phyloP scores from a whole-genome alignment of 306 rosid species.

The Cercis canadensis region DNA sequence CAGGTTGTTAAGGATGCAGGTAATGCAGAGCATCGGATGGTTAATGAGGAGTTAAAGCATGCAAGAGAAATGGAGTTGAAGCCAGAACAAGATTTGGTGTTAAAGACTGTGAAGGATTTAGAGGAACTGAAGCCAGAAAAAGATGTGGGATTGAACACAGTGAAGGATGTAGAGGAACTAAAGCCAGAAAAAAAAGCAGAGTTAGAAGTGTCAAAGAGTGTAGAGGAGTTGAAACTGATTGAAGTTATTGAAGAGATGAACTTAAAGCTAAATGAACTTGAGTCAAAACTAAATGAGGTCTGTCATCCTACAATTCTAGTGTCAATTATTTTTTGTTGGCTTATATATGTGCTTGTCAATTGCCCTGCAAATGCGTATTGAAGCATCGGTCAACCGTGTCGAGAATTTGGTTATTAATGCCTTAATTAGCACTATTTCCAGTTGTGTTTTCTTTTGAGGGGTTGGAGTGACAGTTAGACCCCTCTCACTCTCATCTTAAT shows the following conservation, averaged over 20 bases:
- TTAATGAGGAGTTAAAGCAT: constrained; percentile 32
- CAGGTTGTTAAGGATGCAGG: constrained; percentile 35
- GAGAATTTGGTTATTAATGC: constrained; percentile 32
- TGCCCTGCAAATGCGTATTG: constrained; percentile 22
- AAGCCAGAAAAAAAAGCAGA: constrained; percentile 35
- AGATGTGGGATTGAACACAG: constrained; percentile 35
- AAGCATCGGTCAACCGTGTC: constrained; percentile 25
- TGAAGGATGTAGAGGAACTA: constrained; percentile 30
- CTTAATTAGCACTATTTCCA: background rate
- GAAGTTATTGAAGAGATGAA: constrained; percentile 80
- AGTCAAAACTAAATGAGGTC: constrained; percentile 84
- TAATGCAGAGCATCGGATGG: constrained; percentile 30
- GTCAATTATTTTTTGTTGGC: constrained; percentile 15
- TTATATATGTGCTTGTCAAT: constrained; percentile 8
- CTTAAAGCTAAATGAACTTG: constrained; percentile 67
- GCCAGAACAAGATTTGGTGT: background rate
- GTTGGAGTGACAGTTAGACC: too few relatives aligned
- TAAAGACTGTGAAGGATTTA: constrained; percentile 28
- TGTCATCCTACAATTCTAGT: constrained; percentile 37
- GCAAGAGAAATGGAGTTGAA: constrained; percentile 35
- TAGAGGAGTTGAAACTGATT: constrained; percentile 57
- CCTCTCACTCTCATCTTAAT: too few relatives aligned
- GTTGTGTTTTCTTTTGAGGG: too few relatives aligned
- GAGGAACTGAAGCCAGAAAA: constrained; percentile 40
- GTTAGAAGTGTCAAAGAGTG: constrained; percentile 33